Evolutionary conservation across 306 rosid genomes (phyloP), one percentile per base, ranked within the genome.

Genomic region (Acacia acuminata): DNA sequence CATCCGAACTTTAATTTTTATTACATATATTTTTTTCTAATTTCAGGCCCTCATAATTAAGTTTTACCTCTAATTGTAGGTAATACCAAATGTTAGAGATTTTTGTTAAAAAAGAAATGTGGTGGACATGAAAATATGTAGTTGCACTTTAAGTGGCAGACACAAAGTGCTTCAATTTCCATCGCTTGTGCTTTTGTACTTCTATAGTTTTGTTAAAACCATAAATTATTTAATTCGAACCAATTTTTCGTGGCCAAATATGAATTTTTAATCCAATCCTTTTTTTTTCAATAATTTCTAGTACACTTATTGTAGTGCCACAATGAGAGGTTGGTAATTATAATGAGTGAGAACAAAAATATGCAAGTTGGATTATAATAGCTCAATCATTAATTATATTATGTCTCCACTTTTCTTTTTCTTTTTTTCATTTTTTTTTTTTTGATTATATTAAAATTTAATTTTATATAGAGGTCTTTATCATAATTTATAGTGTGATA

Each of bases 81-180:
- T 55, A 53, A 19, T 7, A 9, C 27, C n/a, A 20, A 20, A 55
- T 20, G 63, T n/a, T 17, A 53, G 11, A 17, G 22, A 55, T 13
- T 55, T 20, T 55, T 55, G 24, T 55, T 20, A 1, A 8, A 20
- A 53, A 55, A 53, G 24, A 55, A 55, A 19, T 82, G 82, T 88
- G 91, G 91, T 76, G 84, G 89, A 76, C 90, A 87, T 44, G 42
- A 76, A 77, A 65, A 47, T 80, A 61, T 60, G 27, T 10, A 73
- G 76, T 84, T 84, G 90, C 77, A 83, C 42, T 78, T 65, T 58
- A 24, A 88, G 86, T 89, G 96, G 96, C 94, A 90, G 94, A 90
- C 94, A 93, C 63, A 70, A 71, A 69, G 85, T 89, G 88, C 85
- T 83, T 80, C 17, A 53, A 69, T 77, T 87, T 71, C 48, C 77